A percentile compares a stretch with the other conserved stretches of the same genome.
Evolutionary conservation across 192 early-diverging fungal genomes (phyloP).

Genomic region (Coemansia sp.): DNA sequence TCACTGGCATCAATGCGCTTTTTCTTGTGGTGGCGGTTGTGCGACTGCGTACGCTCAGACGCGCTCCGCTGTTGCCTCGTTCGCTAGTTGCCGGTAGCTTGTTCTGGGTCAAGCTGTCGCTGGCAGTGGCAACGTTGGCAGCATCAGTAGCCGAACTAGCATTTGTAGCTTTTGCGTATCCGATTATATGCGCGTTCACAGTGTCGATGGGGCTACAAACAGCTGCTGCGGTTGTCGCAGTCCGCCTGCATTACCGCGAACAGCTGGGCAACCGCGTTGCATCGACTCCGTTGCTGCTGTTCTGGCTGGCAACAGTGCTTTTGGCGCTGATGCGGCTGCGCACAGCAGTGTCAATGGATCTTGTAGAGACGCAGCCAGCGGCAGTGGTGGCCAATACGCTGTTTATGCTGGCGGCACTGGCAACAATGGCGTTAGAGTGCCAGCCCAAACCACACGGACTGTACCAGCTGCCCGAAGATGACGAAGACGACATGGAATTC

Average conservation of each 20-base stretch:
- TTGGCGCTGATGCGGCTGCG: conserved; percentile 33
- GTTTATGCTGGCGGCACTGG: conserved; percentile 19
- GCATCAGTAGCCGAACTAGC: conserved; percentile 26
- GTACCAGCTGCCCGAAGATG: conserved; percentile 18
- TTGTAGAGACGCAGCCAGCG: neutral
- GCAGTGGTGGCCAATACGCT: conserved; percentile 11
- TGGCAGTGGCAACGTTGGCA: conserved; percentile 4
- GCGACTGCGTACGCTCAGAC: conserved; percentile 1
- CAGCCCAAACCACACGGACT: conserved; percentile 29
- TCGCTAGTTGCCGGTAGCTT: neutral
- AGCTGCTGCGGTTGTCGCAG: conserved; percentile 16
- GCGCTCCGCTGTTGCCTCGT: neutral
- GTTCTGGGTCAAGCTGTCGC: conserved; percentile 18
- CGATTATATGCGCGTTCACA: conserved; percentile 8
- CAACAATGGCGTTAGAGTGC: conserved; percentile 24
- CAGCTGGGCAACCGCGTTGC: conserved; percentile 26
- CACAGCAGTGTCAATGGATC: conserved; percentile 10
- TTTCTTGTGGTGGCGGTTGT: conserved; percentile 19
- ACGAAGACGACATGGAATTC: conserved; percentile 13
- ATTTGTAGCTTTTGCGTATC: neutral
- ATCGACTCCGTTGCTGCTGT: conserved; percentile 37
- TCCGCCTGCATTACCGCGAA: conserved; percentile 25
- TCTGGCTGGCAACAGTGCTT: conserved; percentile 33
- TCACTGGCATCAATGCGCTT: conserved; percentile 3
- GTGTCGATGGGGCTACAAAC: conserved; percentile 28